These are phyloP conservation scores for Microdochium trichocladiopsis DNA, from an alignment of 2,329 filamentous ascomycete species.

Conservation along the genomic window DNA sequence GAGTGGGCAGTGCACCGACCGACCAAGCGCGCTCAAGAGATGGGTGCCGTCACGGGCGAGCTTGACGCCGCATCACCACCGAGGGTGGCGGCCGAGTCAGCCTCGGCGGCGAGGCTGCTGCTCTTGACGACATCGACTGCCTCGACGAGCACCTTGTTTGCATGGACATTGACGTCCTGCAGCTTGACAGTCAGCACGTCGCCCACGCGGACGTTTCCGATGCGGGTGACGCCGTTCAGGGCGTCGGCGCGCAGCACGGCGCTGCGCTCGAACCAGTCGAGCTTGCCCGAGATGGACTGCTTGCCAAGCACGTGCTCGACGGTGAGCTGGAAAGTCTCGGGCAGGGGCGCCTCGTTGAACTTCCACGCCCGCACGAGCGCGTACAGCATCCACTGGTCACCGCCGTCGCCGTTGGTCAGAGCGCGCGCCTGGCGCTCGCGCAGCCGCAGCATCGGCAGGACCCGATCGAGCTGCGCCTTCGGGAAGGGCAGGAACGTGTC, in stretches of 20 bases:
- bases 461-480: slow-evolving; percentile 28
- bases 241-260: slow-evolving; percentile 32
- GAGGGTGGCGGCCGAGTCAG: too few species aligned
- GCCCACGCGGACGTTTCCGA: slow-evolving; percentile 37
- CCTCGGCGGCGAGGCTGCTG: too few species aligned
- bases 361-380: slow-evolving; percentile 54
- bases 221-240: slow-evolving; percentile 26
- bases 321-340: slow-evolving; percentile 39
- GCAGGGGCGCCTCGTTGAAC: slow-evolving; percentile 39
- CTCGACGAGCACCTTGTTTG: slow-evolving; percentile 36
- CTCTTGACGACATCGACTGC: slow-evolving; percentile 28
- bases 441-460: slow-evolving; percentile 42
- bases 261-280: slow-evolving; percentile 42
- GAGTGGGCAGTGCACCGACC: too few species aligned
- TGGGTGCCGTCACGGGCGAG: too few species aligned
- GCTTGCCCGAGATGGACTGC: slow-evolving; percentile 27
- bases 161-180: slow-evolving; percentile 43
- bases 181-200: slow-evolving; percentile 52
- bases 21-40: too few species aligned
- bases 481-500: slow-evolving; percentile 38
- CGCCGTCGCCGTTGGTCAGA: slow-evolving; percentile 34
- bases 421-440: slow-evolving; percentile 43
- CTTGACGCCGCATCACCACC: too few species aligned
- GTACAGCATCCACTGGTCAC: slow-evolving; percentile 49
- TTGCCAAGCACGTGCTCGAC: slow-evolving; percentile 29